Conservation (phyloP, 2,329 filamentous ascomycete species). For the Grosmannia serpens region DNA sequence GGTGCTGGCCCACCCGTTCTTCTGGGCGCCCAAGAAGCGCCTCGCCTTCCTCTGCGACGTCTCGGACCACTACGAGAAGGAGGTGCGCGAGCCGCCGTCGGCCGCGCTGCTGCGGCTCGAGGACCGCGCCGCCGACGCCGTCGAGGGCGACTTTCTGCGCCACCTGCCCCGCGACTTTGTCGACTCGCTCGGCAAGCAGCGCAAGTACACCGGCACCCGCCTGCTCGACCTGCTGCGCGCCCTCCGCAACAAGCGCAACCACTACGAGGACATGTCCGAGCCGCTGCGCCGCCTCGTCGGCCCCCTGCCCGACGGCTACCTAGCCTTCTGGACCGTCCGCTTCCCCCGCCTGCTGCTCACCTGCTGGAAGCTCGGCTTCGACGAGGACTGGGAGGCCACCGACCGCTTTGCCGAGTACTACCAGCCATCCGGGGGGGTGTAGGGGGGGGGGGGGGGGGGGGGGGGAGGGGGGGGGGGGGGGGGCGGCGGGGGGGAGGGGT, state of each 20-base stretch:
- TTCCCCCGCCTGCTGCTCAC: conserved; percentile 71
- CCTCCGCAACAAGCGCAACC: conserved; percentile 90
- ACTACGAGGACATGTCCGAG: conserved; percentile 93
- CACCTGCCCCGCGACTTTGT: conserved; percentile 70
- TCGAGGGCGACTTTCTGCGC: conserved; percentile 65
- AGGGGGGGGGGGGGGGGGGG: not conserved
- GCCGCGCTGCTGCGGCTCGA: conserved; percentile 50
- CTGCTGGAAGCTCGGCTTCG: conserved; percentile 65
- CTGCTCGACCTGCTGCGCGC: conserved; percentile 82
- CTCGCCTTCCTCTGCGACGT: conserved; percentile 91
- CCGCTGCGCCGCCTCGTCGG: conserved; percentile 60
- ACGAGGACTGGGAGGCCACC: conserved; percentile 49
- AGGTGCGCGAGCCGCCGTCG: conserved; percentile 73
- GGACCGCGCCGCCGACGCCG: conserved; percentile 37
- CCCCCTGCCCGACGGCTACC: conserved; percentile 64
- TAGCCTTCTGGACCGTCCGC: conserved; percentile 68
- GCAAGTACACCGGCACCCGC: conserved; percentile 79
- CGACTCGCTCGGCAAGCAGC: conserved; percentile 81
- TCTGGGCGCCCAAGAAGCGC: conserved; percentile 84
- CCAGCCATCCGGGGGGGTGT: conserved; percentile 25
- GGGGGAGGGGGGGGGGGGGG: no score
- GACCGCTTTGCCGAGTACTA: conserved; percentile 67
- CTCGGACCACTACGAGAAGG: conserved; percentile 92
- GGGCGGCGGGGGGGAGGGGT: no score
- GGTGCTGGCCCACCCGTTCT: conserved; percentile 89